Base-by-base conservation (phyloP, 257 asterid genomes). In the Fraxinus quadrangulata region DNA sequence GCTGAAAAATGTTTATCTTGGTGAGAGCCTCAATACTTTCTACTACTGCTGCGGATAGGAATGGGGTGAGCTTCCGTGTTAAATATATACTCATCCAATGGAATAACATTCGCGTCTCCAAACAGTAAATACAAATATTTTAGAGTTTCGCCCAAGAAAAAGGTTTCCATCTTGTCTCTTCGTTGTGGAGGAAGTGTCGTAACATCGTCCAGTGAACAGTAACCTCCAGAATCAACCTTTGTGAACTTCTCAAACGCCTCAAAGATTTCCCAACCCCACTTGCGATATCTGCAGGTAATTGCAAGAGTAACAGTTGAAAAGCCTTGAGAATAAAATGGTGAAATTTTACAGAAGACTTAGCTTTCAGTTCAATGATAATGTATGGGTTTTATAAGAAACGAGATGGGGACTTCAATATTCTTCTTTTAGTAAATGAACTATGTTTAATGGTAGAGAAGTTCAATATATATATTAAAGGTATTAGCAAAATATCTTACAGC, bases 21-120 rank as follows among this genome's bases (percentile, higher is more conserved):
- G 47, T 10, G 70, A 73, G 51, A 72, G 75, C 70, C 37, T 86
- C 87, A 86, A 71, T 77, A 81, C 69, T 73, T 81, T 87, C 80
- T 85, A 77, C 83, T 75, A 76, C 77, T 78, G 76, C 84, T 83
- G 24, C 75, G 84, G 79, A 91, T 88, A 16, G 98, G 99, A 59
- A 96, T 78, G 6, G 98, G 99, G 87, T 96, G 99, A 83, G 98
- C 97, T 87, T 96, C 97, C 54, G 96, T 93, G 89, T 96, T 96
- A 63, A 93, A 96, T 70, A 92, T 94, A 80, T 86, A 96, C 91
- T 88, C 85, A 85, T 92, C 97, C 89, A 93, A 79, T 2, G 98
- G 98, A 82, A 96, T 84, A 28, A 77, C 77, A 75, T 83, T 63
- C 31, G 70, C 87, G 34, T 86, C 89, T 45, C 89, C 91, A 73